These are phyloP conservation scores for Neonectria hederae DNA, from an alignment of 2,329 filamentous ascomycete genomes.

Conservation along the genomic window DNA sequence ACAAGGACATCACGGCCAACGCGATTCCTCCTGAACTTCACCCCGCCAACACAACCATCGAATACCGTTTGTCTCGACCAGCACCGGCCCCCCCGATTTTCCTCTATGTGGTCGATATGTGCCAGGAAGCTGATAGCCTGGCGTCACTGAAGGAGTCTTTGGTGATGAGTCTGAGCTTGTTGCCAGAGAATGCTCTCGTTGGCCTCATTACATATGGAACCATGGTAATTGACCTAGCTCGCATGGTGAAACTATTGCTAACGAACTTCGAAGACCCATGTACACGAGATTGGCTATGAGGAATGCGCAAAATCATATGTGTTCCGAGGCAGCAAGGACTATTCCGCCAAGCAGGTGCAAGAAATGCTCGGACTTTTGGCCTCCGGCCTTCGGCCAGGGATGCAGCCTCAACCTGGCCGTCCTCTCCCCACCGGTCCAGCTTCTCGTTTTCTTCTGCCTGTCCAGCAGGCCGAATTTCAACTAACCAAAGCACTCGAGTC, in stretches of 20 bases:
- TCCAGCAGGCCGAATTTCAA: conserved; percentile 96
- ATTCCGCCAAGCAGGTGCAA: conserved; percentile 97
- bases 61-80: conserved; percentile 82
- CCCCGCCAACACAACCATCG: conserved; percentile 86
- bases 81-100: conserved; percentile 90
- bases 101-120: conserved; percentile 87
- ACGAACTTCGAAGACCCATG: conserved; percentile 73
- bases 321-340: conserved; percentile 97
- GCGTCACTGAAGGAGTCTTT: conserved; percentile 86
- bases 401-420: conserved; percentile 78
- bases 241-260: conserved; percentile 22
- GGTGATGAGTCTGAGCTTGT: conserved; percentile 83
- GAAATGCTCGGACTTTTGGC: conserved; percentile 93
- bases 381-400: conserved; percentile 76
- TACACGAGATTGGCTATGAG: conserved; percentile 97
- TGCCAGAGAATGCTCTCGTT: conserved; percentile 83
- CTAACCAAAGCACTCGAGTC: conserved; percentile 96
- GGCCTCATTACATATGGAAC: conserved; percentile 90
- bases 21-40: conserved; percentile 86
- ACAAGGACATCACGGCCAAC: conserved; percentile 88
- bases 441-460: conserved; percentile 89
- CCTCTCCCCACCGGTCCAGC: conserved; percentile 82
- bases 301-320: conserved; percentile 99
- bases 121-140: conserved; percentile 87
- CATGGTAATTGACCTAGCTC: conserved; percentile 72